Conservation (phyloP, 2,329 filamentous ascomycete species). For the Paraconiothyrium brasiliense region DNA sequence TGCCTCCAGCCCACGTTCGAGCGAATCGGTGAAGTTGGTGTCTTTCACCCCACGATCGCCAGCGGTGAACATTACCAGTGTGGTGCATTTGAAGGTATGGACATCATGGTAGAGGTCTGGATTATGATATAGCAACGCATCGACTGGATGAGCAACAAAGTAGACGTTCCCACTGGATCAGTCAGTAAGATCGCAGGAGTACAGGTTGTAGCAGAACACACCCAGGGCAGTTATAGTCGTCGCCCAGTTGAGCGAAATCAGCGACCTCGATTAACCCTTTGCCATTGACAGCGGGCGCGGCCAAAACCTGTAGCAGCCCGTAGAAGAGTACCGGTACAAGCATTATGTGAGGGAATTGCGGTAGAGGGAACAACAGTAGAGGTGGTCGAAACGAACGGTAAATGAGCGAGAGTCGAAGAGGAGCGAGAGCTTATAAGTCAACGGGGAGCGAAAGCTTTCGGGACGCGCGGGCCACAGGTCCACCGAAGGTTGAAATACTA, state of each 20-base stretch:
- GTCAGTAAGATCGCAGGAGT: not conserved
- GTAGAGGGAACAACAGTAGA: not conserved
- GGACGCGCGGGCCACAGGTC: not conserved
- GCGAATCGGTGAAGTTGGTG: constrained; percentile 23
- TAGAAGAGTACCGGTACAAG: not conserved
- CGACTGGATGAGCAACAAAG: constrained; percentile 39
- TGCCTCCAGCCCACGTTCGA: constrained; percentile 35
- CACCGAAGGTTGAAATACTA: not conserved
- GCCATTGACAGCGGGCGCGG: not conserved
- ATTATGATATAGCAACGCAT: constrained; percentile 39
- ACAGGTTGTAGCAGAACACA: not conserved
- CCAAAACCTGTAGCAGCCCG: constrained; percentile 6
- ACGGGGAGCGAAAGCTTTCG: not conserved
- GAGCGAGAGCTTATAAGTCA: not conserved
- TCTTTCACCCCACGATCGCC: constrained; percentile 30
- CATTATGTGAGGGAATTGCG: not conserved
- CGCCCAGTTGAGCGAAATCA: not conserved
- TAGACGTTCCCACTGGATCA: constrained; percentile 37
- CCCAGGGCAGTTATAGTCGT: constrained; percentile 6
- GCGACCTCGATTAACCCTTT: not conserved
- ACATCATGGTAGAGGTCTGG: constrained; percentile 42
- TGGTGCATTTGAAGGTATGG: constrained; percentile 38
- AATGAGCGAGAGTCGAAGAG: not conserved
- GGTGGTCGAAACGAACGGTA: too few species aligned
- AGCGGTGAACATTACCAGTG: constrained; percentile 36